Base-by-base conservation (phyloP, 192 early-diverging fungal genomes). In the Radiomyces spectabilis region DNA sequence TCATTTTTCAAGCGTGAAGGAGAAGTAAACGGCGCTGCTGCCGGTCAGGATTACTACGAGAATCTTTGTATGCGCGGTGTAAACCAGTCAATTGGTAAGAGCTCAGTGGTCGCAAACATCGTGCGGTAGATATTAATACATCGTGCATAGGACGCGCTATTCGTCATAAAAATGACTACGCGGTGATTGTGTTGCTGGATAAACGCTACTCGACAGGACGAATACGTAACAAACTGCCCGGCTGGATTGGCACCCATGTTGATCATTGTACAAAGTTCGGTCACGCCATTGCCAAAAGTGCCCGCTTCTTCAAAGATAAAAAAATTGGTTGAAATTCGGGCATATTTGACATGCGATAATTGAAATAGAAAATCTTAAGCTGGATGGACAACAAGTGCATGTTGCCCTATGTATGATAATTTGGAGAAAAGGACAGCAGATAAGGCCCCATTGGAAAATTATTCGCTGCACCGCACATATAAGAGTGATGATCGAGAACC, bases 51-150 rank as follows among this genome's bases (percentile, higher is more conserved):
- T 27, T 87, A 89, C 52, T 93, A 92, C 52, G 89, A 95, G 55
- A 89, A 92, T 51, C 61, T 95, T 32, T 94, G 91, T 66, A 95
- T 96, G 92, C 80, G 85, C 19, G 88, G 89, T 2, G 88, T 96
- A 0, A 94, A 97, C 66, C 93, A 95, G 70, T 84, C 82, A 2
- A 91, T 91, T 47, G 79, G 79, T 80, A 33, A 42, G 38, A 19
- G 9, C 4, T 21, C 21, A 30, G 19, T n/a, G n/a, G n/a, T n/a
- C n/a, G n/a, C n/a, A n/a, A n/a, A n/a, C n/a, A n/a, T n/a, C n/a
- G n/a, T n/a, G n/a, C n/a, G n/a, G n/a, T n/a, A n/a, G n/a, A n/a
- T n/a, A n/a, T n/a, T n/a, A n/a, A n/a, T n/a, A n/a, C n/a, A n/a
- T n/a, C n/a, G n/a, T 59, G 48, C 22, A 39, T 59, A 75, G 93